Evolutionary conservation across 768 basidiomycete species (phyloP).

Genomic region (Xerocomellus dryophilus): DNA sequence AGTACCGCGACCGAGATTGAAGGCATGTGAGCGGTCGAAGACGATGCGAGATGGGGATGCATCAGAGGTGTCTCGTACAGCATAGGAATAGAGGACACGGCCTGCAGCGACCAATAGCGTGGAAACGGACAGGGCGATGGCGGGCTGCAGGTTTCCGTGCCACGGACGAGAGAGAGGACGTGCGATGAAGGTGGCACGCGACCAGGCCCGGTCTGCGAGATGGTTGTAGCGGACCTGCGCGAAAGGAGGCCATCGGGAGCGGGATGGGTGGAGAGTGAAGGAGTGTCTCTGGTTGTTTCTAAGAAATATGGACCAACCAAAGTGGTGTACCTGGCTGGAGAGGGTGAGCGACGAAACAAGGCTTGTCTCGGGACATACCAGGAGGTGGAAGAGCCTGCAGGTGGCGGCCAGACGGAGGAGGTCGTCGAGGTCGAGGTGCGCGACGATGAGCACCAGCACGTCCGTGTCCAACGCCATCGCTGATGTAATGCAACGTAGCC

Average conservation of each 20-base stretch:
- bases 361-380: slow-evolving; percentile 36
- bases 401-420: slow-evolving; percentile 34
- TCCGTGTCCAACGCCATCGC: slow-evolving; percentile 47
- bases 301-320: slow-evolving; percentile 57
- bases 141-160: slow-evolving; percentile 53
- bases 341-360: background rate
- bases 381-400: slow-evolving; percentile 27
- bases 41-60: slow-evolving; percentile 41
- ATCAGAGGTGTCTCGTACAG: slow-evolving; percentile 36
- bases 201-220: slow-evolving; percentile 56
- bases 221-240: slow-evolving; percentile 48
- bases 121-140: slow-evolving; percentile 51
- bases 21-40: slow-evolving; percentile 45
- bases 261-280: slow-evolving; percentile 44
- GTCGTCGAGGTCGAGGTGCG: slow-evolving; percentile 42
- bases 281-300: slow-evolving; percentile 53
- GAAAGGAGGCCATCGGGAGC: slow-evolving; percentile 43
- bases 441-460: slow-evolving; percentile 52
- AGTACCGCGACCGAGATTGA: slow-evolving; percentile 33
- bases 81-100: slow-evolving; percentile 53
- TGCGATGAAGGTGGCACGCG: slow-evolving; percentile 49
- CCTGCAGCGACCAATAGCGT: slow-evolving; percentile 64
- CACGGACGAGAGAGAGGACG: slow-evolving; percentile 63
- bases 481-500: slow-evolving; percentile 17
- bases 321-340: slow-evolving; percentile 49